Evolutionary conservation across 352 stramenopile genomes (phyloP).

Genomic region (Phytophthora vignae): DNA sequence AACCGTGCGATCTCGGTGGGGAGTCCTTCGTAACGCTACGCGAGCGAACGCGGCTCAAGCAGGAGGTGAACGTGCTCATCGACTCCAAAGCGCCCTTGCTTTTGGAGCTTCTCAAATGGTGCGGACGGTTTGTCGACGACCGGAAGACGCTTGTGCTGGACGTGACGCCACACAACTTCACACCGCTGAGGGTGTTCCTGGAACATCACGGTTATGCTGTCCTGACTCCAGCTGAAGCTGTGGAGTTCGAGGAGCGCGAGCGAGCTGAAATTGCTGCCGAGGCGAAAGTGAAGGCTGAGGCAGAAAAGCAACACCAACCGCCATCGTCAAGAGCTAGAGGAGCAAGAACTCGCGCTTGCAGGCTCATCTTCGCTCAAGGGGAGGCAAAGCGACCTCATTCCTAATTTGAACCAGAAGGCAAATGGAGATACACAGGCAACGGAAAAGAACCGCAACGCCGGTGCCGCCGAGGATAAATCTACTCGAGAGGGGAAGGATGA

Average conservation of each 20-base stretch:
- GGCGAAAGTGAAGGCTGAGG: conserved; percentile 33
- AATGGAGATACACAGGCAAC: background rate
- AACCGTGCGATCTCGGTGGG: conserved; percentile 61
- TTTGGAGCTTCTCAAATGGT: conserved; percentile 68
- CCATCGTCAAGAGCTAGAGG: conserved; percentile 27
- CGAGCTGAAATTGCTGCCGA: conserved; percentile 30
- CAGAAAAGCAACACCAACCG: conserved; percentile 27
- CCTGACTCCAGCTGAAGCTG: conserved; percentile 50
- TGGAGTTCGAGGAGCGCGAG: conserved; percentile 40
- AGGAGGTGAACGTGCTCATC: conserved; percentile 77
- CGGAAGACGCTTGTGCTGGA: conserved; percentile 68
- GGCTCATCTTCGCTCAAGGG: conserved; percentile 4
- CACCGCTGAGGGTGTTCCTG: conserved; percentile 47
- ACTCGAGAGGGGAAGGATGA: conserved; percentile 14
- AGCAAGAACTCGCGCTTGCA: conserved; percentile 24
- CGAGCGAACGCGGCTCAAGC: conserved; percentile 59
- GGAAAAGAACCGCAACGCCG: background rate
- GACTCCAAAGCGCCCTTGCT: conserved; percentile 66
- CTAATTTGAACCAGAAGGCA: conserved; percentile 4
- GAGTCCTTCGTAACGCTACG: conserved; percentile 58
- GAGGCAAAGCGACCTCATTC: background rate
- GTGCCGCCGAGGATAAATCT: background rate
- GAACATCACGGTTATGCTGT: conserved; percentile 59
- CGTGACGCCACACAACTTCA: conserved; percentile 64
- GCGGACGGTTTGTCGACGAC: conserved; percentile 53